Conservation (phyloP, 176 grass and related monocot genomes). For the Juncus effusus region DNA sequence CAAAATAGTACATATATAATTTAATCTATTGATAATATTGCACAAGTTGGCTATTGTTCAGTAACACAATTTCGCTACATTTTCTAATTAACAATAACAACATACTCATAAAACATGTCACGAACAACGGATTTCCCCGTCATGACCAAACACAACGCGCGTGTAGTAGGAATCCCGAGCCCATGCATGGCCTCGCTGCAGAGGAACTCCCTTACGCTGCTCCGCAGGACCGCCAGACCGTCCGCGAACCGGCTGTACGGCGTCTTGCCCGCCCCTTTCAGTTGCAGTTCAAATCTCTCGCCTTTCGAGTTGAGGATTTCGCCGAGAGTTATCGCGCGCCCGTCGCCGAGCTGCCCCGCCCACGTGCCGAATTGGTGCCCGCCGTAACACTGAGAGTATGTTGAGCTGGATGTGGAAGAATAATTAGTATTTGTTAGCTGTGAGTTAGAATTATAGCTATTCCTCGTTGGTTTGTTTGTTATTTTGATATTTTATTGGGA, state of each 20-base stretch:
- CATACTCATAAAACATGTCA: conserved; percentile 99
- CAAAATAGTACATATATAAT: conserved; percentile 1
- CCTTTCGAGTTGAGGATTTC: conserved; percentile 74
- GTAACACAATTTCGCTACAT: no score
- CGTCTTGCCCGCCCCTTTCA: conserved; percentile 90
- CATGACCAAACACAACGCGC: conserved; percentile 78
- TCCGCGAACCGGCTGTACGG: conserved; percentile 94
- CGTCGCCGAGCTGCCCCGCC: conserved; percentile 94
- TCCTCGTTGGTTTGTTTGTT: no score
- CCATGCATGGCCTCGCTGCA: conserved; percentile 96
- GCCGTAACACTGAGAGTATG: conserved; percentile 93
- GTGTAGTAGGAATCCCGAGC: conserved; percentile 89
- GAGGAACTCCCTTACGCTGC: conserved; percentile 92
- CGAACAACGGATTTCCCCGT: conserved; percentile 81
- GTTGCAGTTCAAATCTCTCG: conserved; percentile 92
- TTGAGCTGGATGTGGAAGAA: conserved; percentile 47
- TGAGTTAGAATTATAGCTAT: no score
- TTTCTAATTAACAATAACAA: conserved; percentile 6
- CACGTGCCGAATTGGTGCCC: conserved; percentile 94
- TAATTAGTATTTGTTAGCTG: not conserved
- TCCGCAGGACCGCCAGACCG: conserved; percentile 90
- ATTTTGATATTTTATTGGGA: no score
- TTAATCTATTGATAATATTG: conserved; percentile 18
- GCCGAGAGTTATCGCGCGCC: conserved; percentile 82
- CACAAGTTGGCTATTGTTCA: no score